A percentile compares a stretch with the other conserved stretches of the same genome.
phyloP scores from a whole-genome alignment of 2,329 filamentous ascomycete genomes.

The Pseudocercospora musae region DNA sequence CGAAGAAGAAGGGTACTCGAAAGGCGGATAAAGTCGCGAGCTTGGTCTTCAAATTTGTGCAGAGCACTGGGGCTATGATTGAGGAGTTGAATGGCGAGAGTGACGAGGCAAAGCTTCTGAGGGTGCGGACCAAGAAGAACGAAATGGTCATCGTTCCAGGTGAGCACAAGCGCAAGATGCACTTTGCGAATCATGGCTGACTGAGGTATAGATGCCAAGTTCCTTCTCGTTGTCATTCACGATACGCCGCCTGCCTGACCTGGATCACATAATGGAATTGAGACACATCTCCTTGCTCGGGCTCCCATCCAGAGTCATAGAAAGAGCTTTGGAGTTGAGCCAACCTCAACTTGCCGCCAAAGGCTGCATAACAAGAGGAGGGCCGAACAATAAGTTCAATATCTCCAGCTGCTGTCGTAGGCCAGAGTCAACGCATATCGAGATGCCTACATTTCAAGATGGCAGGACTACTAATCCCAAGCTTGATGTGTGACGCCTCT shows the following conservation, averaged over 20 bases:
- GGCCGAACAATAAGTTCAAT: background rate
- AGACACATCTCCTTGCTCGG: background rate
- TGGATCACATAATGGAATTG: background rate
- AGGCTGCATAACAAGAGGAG: background rate
- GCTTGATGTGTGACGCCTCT: background rate
- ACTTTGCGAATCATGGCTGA: background rate
- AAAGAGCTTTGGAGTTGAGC: background rate
- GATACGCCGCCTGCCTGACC: constrained; percentile 63
- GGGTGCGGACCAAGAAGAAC: constrained; percentile 78
- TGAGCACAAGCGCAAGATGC: constrained; percentile 28
- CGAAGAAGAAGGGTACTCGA: constrained; percentile 41
- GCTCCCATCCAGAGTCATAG: background rate
- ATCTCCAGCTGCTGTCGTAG: background rate
- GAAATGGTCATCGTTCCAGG: constrained; percentile 77
- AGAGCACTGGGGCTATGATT: constrained; percentile 65
- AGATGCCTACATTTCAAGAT: background rate
- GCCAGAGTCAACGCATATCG: background rate
- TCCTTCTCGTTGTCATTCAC: constrained; percentile 74
- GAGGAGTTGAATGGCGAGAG: constrained; percentile 70
- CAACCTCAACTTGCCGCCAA: background rate
- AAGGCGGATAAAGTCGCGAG: constrained; percentile 67
- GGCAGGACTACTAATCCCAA: background rate
- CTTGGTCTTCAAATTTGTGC: constrained; percentile 74
- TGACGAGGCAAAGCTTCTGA: constrained; percentile 73
- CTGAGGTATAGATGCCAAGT: constrained; percentile 59